These are phyloP conservation scores for Elsinoe ampelina DNA, from an alignment of 2,329 filamentous ascomycete species.

Conservation along the genomic window DNA sequence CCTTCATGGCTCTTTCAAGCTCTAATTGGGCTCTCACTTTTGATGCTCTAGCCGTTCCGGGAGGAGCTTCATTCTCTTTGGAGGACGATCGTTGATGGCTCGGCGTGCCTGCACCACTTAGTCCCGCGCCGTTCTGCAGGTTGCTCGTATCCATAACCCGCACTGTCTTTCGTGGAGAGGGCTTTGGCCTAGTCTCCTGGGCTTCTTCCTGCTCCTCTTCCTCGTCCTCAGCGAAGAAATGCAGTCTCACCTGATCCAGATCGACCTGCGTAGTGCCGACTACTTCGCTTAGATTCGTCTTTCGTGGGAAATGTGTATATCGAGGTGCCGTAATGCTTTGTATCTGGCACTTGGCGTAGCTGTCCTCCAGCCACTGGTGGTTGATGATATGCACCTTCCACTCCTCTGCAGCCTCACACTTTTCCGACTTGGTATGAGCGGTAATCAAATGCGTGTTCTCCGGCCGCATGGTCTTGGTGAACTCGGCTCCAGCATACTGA, in stretches of 20 bases:
- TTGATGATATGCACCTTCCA: constrained; percentile 89
- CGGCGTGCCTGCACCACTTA: not conserved
- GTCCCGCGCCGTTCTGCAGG: constrained; percentile 5
- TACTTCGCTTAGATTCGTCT: constrained; percentile 87
- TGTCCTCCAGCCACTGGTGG: constrained; percentile 95
- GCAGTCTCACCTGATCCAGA: constrained; percentile 59
- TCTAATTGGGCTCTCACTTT: constrained; percentile 75
- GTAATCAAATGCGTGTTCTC: constrained; percentile 96
- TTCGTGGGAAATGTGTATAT: constrained; percentile 77
- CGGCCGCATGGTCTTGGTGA: constrained; percentile 88
- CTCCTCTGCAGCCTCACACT: constrained; percentile 82
- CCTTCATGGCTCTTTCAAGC: constrained; percentile 67
- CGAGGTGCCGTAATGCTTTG: constrained; percentile 62
- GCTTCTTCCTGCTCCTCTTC: constrained; percentile 15
- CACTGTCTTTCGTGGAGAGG: constrained; percentile 18
- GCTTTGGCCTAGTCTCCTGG: constrained; percentile 13
- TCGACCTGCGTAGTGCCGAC: constrained; percentile 84
- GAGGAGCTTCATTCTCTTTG: constrained; percentile 80
- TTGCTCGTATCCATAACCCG: constrained; percentile 17
- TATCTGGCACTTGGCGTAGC: constrained; percentile 78
- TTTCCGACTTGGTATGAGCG: constrained; percentile 80
- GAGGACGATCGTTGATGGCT: constrained; percentile 24
- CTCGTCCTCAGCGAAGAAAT: constrained; percentile 44
- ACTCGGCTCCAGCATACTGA: constrained; percentile 71
- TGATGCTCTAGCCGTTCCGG: constrained; percentile 64